phyloP scores from a whole-genome alignment of 768 basidiomycete species.

The Phaffia tasmanica region DNA sequence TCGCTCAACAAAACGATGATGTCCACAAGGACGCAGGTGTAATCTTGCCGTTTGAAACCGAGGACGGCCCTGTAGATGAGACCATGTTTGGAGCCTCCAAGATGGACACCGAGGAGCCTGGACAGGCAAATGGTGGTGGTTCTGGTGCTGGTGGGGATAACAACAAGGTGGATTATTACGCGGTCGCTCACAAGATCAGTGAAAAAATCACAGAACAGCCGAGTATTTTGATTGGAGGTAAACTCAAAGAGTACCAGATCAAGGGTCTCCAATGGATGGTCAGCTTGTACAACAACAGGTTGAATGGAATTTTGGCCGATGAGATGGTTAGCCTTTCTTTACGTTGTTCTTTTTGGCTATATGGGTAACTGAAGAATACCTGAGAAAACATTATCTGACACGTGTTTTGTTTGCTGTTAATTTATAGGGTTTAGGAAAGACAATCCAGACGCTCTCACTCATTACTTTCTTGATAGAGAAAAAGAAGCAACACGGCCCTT shows the following conservation, averaged over 20 bases:
- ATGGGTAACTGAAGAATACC: too few relatives aligned
- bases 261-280: slow-evolving; percentile 99
- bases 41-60: slow-evolving; percentile 37
- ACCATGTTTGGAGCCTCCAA: slow-evolving; percentile 42
- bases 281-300: slow-evolving; percentile 86
- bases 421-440: slow-evolving; percentile 34
- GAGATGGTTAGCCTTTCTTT: slow-evolving; percentile 36
- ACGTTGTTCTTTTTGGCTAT: too few relatives aligned
- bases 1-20: slow-evolving; percentile 74
- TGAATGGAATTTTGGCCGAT: slow-evolving; percentile 89
- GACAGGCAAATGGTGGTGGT: slow-evolving; percentile 42
- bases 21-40: slow-evolving; percentile 28
- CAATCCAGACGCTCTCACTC: slow-evolving; percentile 45
- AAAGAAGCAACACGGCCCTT: slow-evolving; percentile 85
- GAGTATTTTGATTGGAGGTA: slow-evolving; percentile 43
- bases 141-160: slow-evolving; percentile 45
- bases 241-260: slow-evolving; percentile 85
- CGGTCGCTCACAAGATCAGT: slow-evolving; percentile 80
- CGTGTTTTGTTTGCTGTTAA: slow-evolving; percentile 2
- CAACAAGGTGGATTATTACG: slow-evolving; percentile 86
- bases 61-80: slow-evolving; percentile 28
- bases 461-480: slow-evolving; percentile 84
- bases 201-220: slow-evolving; percentile 58
- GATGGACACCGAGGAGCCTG: slow-evolving; percentile 58
- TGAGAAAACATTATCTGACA: too few relatives aligned